A percentile compares a stretch with the other conserved stretches of the same genome.
Conservation (phyloP, 106 monocot genomes). For the Narthecium ossifragum region DNA sequence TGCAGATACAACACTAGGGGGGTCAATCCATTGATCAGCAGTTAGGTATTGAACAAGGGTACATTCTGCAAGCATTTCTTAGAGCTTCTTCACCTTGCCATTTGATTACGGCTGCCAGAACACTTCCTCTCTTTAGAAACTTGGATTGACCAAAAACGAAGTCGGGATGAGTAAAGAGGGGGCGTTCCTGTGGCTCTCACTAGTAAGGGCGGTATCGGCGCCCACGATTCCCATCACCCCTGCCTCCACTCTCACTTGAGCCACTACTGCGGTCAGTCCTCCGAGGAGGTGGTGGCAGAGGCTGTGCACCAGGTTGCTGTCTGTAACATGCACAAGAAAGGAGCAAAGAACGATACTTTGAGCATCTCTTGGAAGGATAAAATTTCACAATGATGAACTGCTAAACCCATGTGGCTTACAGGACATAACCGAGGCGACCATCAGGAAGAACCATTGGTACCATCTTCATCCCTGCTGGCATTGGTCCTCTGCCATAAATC, state of each 20-base stretch:
- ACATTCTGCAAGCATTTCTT: too few species aligned
- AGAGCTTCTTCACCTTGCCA: too few species aligned
- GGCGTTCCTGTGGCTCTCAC: too few species aligned
- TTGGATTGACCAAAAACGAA: too few species aligned
- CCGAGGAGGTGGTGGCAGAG: constrained; percentile 28
- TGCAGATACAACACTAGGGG: too few species aligned
- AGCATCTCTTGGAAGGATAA: background rate
- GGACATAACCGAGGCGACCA: constrained; percentile 90
- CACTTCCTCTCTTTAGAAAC: too few species aligned
- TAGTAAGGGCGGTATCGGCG: constrained; percentile 81
- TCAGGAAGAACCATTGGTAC: constrained; percentile 97
- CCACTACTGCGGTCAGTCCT: constrained; percentile 51
- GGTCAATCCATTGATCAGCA: too few species aligned
- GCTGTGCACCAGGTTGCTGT: constrained; percentile 74
- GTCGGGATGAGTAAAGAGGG: too few species aligned
- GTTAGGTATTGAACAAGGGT: too few species aligned
- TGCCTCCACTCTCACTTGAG: constrained; percentile 33
- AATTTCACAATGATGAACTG: too few species aligned
- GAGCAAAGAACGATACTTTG: background rate
- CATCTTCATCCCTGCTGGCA: constrained; percentile 95
- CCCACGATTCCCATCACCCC: constrained; percentile 42
- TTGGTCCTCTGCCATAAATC: constrained; percentile 96
- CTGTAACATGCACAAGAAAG: constrained; percentile 20
- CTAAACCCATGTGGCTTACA: constrained; percentile 44
- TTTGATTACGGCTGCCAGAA: too few species aligned